Base-by-base conservation (phyloP, 257 asterid species). In the Ballota nigra region DNA sequence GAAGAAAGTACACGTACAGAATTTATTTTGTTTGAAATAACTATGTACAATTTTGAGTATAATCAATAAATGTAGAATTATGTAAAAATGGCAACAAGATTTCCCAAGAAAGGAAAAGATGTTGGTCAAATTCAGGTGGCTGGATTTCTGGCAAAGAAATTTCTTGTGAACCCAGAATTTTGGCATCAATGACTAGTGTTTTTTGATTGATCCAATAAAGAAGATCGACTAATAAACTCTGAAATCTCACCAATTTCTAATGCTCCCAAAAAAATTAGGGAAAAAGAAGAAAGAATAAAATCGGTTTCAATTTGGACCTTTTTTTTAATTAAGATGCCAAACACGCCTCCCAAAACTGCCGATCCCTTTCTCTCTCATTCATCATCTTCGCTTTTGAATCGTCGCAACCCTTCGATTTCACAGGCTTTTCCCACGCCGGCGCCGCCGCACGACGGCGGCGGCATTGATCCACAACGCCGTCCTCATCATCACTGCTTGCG, bases 331-430 rank as follows among this genome's bases (percentile, higher is more conserved):
- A 84, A 26, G 95, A 84, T 4, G 88, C 86, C 83, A 86, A 83
- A 75, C 92, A 88, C 16, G 90, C 79, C 81, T 88, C 96, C 92
- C 96, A 88, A 51, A 88, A 88, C 12, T 76, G 85, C 77, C 68
- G 78, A 78, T 88, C 96, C 72, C 77, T 76, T 11, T 86, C 89
- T 19, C 75, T 80, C 76, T 81, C 80, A 56, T 77, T 71, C 71
- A 77, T 61, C 79, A 53, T 20, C 72, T 73, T 76, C 80, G 4
- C 29, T 36, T 36, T 66, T 1, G 83, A 59, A 67, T 78, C 86
- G 20, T 74, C 85, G 43, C 84, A 72, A 29, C 57, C 79, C 45
- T 69, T 75, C 2, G 79, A 45, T 31, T 62, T 72, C 72, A 29
- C 41, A 66, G 67, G 36, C 73, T 57, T 73, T 73, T 57, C 79